phyloP scores from a whole-genome alignment of 306 rosid species.

The Medicago lupulina region DNA sequence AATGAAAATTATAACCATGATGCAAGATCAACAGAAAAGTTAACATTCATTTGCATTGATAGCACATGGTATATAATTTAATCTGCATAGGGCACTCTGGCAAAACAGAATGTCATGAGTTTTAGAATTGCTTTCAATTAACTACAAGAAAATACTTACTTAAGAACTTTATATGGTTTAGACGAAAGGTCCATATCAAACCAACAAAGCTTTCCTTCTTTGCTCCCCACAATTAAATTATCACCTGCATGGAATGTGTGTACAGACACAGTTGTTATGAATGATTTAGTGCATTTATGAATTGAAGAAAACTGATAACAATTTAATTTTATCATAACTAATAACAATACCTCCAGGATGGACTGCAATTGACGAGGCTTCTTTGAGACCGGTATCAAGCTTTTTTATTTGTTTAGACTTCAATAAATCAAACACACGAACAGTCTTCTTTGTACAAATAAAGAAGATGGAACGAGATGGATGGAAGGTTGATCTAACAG shows the following conservation, averaged over 20 bases:
- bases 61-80: slow-evolving; percentile 1
- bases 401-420: slow-evolving; percentile 64
- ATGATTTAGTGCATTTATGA: slow-evolving; percentile 8
- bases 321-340: not conserved
- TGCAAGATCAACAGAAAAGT: not conserved
- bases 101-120: slow-evolving; percentile 5
- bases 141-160: slow-evolving; percentile 51
- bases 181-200: slow-evolving; percentile 98
- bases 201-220: slow-evolving; percentile 97
- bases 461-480: slow-evolving; percentile 82
- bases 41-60: not conserved
- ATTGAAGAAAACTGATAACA: slow-evolving; percentile 21
- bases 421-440: slow-evolving; percentile 82
- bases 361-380: slow-evolving; percentile 84
- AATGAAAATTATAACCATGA: not conserved
- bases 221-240: slow-evolving; percentile 93
- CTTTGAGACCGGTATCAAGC: slow-evolving; percentile 89
- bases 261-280: slow-evolving; percentile 12
- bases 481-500: slow-evolving; percentile 86
- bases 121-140: not conserved
- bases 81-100: slow-evolving; percentile 1
- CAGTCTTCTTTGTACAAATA: slow-evolving; percentile 71
- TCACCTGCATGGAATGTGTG: slow-evolving; percentile 69
- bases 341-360: slow-evolving; percentile 84
- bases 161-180: slow-evolving; percentile 71